These are phyloP conservation scores for Oryza nivara DNA, from an alignment of 176 grass and related monocot genomes.

Conservation along the genomic window DNA sequence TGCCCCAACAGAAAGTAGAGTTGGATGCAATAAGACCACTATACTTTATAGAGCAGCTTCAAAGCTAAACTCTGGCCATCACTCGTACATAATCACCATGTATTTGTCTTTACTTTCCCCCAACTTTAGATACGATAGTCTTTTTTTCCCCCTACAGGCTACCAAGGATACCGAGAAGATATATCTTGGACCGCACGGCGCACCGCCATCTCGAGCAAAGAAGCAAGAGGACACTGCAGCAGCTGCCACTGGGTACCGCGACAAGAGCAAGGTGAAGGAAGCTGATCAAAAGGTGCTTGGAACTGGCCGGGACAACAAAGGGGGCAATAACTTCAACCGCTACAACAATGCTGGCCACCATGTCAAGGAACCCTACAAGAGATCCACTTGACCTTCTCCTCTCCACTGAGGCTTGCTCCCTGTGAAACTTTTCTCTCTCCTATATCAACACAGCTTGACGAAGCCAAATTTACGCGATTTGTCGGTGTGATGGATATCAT, in stretches of 20 bases:
- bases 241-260: constrained; percentile 41
- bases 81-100: constrained; percentile 22
- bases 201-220: constrained; percentile 68
- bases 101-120: neutral
- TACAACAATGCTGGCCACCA: constrained; percentile 49
- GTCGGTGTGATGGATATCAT: neutral
- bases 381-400: constrained; percentile 51
- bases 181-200: constrained; percentile 90
- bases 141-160: constrained; percentile 24
- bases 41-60: neutral
- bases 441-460: neutral
- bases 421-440: neutral
- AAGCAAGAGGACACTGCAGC: constrained; percentile 52
- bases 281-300: constrained; percentile 56
- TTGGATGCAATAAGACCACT: neutral
- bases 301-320: constrained; percentile 56
- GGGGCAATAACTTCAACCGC: constrained; percentile 38
- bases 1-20: neutral
- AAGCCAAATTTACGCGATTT: neutral
- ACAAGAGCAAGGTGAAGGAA: constrained; percentile 72
- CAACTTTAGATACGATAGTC: neutral
- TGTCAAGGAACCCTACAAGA: constrained; percentile 57
- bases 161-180: constrained; percentile 75
- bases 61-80: constrained; percentile 3
- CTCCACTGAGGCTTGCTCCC: neutral